Conservation (phyloP, 2,329 filamentous ascomycete genomes). For the Botrytis porri region DNA sequence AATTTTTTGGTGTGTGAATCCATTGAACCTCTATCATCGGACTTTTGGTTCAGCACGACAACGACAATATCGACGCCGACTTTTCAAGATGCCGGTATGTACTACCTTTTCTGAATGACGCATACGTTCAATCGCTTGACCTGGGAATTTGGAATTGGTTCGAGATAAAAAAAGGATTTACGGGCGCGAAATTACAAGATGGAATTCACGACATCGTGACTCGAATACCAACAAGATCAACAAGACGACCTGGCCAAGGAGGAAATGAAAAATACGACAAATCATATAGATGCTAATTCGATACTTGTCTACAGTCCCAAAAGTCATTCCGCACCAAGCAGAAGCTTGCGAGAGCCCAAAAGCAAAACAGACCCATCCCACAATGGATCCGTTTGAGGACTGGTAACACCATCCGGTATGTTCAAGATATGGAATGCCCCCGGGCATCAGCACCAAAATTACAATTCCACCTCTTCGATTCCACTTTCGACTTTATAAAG, state of each 20-base stretch:
- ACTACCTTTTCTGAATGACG: constrained; percentile 27
- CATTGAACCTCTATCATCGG: constrained; percentile 1
- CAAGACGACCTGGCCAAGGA: constrained; percentile 4
- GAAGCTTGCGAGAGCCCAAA: constrained; percentile 99
- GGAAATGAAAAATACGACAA: constrained; percentile 17
- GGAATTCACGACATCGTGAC: constrained; percentile 4
- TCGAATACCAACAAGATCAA: not conserved
- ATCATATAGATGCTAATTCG: constrained; percentile 25
- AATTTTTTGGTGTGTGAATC: constrained; percentile 13
- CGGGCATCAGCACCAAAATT: not conserved
- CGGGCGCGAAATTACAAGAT: not conserved
- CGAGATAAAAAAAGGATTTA: not conserved
- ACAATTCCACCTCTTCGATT: not conserved
- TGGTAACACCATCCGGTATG: constrained; percentile 97
- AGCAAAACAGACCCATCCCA: constrained; percentile 99
- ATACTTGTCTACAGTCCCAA: constrained; percentile 70
- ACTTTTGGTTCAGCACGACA: constrained; percentile 16
- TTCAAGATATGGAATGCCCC: constrained; percentile 13
- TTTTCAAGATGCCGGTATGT: constrained; percentile 55
- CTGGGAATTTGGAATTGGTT: not conserved
- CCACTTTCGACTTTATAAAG: not conserved
- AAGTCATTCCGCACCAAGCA: constrained; percentile 99
- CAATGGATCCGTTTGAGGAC: constrained; percentile 99
- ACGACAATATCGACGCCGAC: constrained; percentile 35
- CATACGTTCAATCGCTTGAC: not conserved